Evolutionary conservation across 129 eudicot species (phyloP).

Genomic region (Chrysanthemum seticuspe): DNA sequence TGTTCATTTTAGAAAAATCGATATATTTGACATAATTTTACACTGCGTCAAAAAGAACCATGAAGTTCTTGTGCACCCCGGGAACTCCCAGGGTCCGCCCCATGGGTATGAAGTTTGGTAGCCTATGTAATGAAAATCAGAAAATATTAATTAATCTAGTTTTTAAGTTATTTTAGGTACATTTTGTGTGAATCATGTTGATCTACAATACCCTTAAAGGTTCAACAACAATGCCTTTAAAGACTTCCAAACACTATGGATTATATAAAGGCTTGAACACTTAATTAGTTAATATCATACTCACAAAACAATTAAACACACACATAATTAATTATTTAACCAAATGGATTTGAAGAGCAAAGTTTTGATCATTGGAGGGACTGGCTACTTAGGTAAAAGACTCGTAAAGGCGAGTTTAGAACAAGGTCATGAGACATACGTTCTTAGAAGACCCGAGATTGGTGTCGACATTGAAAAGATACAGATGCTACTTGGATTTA

Average conservation of each 20-base stretch:
- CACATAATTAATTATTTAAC: not conserved
- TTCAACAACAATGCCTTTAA: slow-evolving; percentile 26
- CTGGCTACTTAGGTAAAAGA: slow-evolving; percentile 61
- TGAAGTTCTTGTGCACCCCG: too few species aligned
- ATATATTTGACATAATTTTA: too few species aligned
- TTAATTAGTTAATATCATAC: not conserved
- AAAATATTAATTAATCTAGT: too few species aligned
- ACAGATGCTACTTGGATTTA: slow-evolving; percentile 59
- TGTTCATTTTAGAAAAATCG: too few species aligned
- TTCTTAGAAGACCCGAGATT: slow-evolving; percentile 46
- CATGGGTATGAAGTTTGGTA: too few species aligned
- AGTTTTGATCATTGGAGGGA: slow-evolving; percentile 52
- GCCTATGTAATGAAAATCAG: too few species aligned
- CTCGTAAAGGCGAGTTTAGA: slow-evolving; percentile 52
- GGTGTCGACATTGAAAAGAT: slow-evolving; percentile 66
- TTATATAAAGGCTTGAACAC: not conserved
- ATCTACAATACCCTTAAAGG: slow-evolving; percentile 28
- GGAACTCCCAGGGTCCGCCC: too few species aligned
- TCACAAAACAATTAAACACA: slow-evolving; percentile 4
- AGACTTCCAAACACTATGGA: slow-evolving; percentile 16
- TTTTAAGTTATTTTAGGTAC: not conserved
- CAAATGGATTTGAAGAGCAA: slow-evolving; percentile 42
- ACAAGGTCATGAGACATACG: slow-evolving; percentile 50
- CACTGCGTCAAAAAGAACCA: too few species aligned
- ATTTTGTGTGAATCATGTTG: not conserved